Evolutionary conservation across 805 yeast genomes (phyloP), one percentile per base, ranked within the genome.

Genomic region (Spathaspora passalidarum): DNA sequence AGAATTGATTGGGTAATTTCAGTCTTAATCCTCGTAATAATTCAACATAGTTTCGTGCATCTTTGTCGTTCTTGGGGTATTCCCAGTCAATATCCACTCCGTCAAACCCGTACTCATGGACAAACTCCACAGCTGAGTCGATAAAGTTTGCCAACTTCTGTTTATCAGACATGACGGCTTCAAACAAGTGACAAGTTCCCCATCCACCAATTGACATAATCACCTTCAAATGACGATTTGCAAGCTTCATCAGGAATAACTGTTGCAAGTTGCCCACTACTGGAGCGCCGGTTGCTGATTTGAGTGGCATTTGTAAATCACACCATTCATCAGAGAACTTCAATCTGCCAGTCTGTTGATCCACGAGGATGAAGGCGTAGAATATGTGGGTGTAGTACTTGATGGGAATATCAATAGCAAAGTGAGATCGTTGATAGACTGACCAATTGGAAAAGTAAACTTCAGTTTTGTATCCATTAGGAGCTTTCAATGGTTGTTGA

Each of bases 51-150:
- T 62, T 57, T 0, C 54, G 40, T 1, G 81, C 80, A 49, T 86
- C 82, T 0, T 60, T 56, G 3, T 59, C 56, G 36, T 61, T 70
- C 6, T 63, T 59, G 0, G 97, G 96, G 56, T 82, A 92, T 63
- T 92, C 99, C 97, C 97, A 92, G 65, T 92, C 99, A 22, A 92
- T 67, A 62, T 94, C 98, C 39, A 92, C 68, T 0, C 99, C 98
- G 61, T 94, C 97, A 57, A 94, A 82, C 0, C 86, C 84, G 58
- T 79, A 78, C 38, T 72, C 63, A 2, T 62, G 46, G 60, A 88
- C 69, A 19, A 78, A 62, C 0, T 63, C 60, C 0, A 79, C 68
- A 0, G 82, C 67, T 0, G 84, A 71, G 1, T 57, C 42, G 2
- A 81, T 76, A 60, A 91, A 88, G 0, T 37, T 59, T 1, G 60